Base-by-base conservation (phyloP, 139 green algal genomes). In the Chlamydomonas schloesseri region DNA sequence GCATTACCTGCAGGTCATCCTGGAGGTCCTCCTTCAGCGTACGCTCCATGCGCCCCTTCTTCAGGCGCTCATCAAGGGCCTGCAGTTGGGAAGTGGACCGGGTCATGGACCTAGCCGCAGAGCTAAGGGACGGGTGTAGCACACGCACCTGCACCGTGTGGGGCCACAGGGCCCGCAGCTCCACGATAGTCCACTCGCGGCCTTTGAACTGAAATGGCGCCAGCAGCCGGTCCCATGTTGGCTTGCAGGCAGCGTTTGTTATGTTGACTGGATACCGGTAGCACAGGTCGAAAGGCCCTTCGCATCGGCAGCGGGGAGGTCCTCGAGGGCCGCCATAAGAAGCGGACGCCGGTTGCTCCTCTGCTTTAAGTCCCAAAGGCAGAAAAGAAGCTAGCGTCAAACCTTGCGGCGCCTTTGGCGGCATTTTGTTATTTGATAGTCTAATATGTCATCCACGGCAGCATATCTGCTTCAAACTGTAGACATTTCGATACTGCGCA, bases 21-120 rank as follows among this genome's bases (percentile, higher is more conserved):
- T 85, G 79, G 18, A 85, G 46, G 79, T 85, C 79, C 21, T 85
- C 79, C 33, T 85, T 85, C 1, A 85, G 79, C 1, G 79, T 85
- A 23, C 79, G 65, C 47, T 85, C 79, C 67, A 76, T 77, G 47
- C 79, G 79, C 10, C 79, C 79, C 50, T 76, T 76, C 21, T 31
- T 6, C n/a, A 85, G 50, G 6, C 65, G 79, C 47, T 85, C 79
- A n/a, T 85, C 77, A 2, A 85, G 58, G 10, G 79, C 79, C 79
- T 85, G 79, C 11, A 2, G 11, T n/a, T n/a, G n/a, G n/a, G n/a
- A n/a, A n/a, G 28, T 18, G 62, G 28, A 33, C 26, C 24, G 62
- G 62, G 62, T 3, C 18, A 24, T 69, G 18, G 55, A 15, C 62
- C 36, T 36, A 20, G 29, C 18, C 3, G 13, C 62, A 36, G n/a